Base-by-base conservation (phyloP, 148 eudicot species). In the Hydrangea macrophylla region DNA sequence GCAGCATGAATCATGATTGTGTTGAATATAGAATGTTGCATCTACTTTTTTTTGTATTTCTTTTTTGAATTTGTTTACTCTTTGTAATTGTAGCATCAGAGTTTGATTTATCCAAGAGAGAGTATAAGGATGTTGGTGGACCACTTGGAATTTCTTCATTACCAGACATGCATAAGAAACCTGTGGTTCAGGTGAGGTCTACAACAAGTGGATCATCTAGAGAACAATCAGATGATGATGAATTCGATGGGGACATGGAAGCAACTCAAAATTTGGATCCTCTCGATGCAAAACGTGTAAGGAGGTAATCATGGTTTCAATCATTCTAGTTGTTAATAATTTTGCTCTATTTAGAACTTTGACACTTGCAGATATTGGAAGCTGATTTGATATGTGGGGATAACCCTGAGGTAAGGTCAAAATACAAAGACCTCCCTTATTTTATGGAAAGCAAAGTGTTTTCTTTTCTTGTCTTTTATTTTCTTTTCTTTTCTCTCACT, bases 181-280 rank as follows among this genome's bases (percentile, higher is more conserved):
- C 76, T 67, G 79, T 70, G 48, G 70, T 78, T 45, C 97, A 83
- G 70, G 81, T 86, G 65, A 91, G 81, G 78, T 86, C 90, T 60
- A 76, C 98, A 11, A 90, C 91, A 56, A 94, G 99, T 79, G 88
- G 83, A 54, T 91, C 97, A 56, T 93, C 98, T 39, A 77, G 87
- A 73, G 97, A 84, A 17, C 86, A 77, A 67, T 90, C 98, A 45
- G 97, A 94, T 81, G 99, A 94, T 76, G 97, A 90, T 67, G 99
- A 94, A 64, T 84, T 82, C 64, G 98, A 94, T 58, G 99, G 93
- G 58, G 99, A 90, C 67, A 78, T 80, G 30, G 97, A 89, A 59
- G 65, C 81, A 62, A 73, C 80, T 56, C 79, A 80, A 20, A 84
- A 79, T 70, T 70, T 31, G 84, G 90, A 84, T 71, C 97, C 96